Base-by-base conservation (phyloP, 176 grass and related monocot genomes). In the Oryza punctata region DNA sequence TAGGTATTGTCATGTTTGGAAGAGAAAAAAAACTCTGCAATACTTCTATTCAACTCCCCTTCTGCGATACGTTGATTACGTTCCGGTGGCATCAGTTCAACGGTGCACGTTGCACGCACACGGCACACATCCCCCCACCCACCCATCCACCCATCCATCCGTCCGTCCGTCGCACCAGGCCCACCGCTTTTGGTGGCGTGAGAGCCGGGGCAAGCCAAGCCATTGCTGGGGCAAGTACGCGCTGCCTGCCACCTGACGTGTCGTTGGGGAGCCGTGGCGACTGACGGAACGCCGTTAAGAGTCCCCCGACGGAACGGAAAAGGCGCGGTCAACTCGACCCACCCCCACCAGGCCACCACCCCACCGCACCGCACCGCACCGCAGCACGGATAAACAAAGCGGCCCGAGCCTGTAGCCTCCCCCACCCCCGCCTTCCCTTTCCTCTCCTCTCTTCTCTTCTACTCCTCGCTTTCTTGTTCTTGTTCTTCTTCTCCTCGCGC, bases 361-460 rank as follows among this genome's bases (percentile, higher is more conserved):
- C 49, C 78, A 50, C 67, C 30, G 30, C 30, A 32, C 30, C 30
- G 3, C 30, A 81, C 82, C 37, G 68, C 81, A 81, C 78, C 37
- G 69, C 74, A 69, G 41, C 78, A 50, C 67, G 84, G 88, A 89
- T 93, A 83, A 87, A 96, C 88, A 77, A 93, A 61, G 57, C 21
- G 57, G 57, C 7, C 77, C 71, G 59, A 23, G 16, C 35, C 44
- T 13, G 13, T 4, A 44, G 68, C 80, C 38, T 1, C 82, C 78
- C 64, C 67, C 21, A 77, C 65, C 33, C 78, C 35, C 54, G 7
- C 76, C 66, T 33, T 66, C 49, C 78, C 76, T 75, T 76, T 79
- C 67, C 6, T 32, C 78, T 25, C 23, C 83, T 69, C 47, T 52
- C 49, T 15, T 52, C 16, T 33, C 32, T 0, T 33, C 32, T 14